A percentile compares a stretch with the other conserved stretches of the same genome.
These are phyloP conservation scores for Carex arenaria DNA, from an alignment of 202 grass and related monocot species.

Conservation along the genomic window DNA sequence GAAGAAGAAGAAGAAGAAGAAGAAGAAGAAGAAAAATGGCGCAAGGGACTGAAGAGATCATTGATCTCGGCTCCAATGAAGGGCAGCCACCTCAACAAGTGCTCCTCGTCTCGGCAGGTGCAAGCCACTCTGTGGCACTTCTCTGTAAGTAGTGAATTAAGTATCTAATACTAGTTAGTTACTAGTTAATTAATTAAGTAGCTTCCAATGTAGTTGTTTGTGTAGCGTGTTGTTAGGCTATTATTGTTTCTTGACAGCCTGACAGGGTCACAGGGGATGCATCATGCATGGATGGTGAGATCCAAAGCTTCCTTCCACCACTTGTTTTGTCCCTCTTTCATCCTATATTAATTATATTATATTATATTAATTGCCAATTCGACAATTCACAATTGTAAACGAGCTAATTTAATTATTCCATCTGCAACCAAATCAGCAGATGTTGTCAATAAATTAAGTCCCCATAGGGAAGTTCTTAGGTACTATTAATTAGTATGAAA, in stretches of 20 bases:
- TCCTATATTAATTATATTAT: not conserved
- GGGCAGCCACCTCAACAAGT: constrained; percentile 15
- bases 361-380: not conserved
- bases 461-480: too few relatives aligned
- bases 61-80: not conserved
- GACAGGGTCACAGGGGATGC: too few relatives aligned
- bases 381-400: not conserved
- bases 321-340: not conserved
- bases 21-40: not conserved
- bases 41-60: not conserved
- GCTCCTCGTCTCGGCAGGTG: constrained; percentile 52
- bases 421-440: too few relatives aligned
- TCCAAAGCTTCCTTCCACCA: not conserved
- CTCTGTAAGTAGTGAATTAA: constrained; percentile 42
- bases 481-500: not conserved
- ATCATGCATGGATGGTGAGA: not conserved
- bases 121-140: constrained; percentile 65
- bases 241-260: not conserved
- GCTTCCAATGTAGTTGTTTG: not conserved
- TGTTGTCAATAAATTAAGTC: too few relatives aligned
- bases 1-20: not conserved
- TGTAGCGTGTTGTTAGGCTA: not conserved
- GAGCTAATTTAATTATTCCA: not conserved
- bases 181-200: not conserved
- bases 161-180: too few relatives aligned